Base-by-base conservation (phyloP, 2,329 filamentous ascomycete species). In the Hypoxylon sp. region DNA sequence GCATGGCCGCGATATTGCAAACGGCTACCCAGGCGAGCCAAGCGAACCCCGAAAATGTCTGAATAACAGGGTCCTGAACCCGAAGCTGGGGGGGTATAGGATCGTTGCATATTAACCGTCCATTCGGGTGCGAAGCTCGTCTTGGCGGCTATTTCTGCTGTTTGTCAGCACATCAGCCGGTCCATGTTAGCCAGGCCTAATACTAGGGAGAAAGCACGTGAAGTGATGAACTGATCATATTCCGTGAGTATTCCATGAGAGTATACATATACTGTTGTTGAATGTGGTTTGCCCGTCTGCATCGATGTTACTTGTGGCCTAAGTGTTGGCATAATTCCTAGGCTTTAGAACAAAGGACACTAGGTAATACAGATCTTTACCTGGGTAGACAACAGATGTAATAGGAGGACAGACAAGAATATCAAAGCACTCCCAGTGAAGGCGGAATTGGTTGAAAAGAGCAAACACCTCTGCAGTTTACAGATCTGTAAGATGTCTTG, bases 71-170 rank as follows among this genome's bases (percentile, higher is more conserved):
- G 38, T 42, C 38, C 27, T 33, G n/a, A 45, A 47, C 21, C 20
- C 10, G 35, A 4, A 51, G 47, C 58, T 64, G 45, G 58, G 61
- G n/a, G 46, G 52, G 58, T 41, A 54, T 58, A 55, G 24, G 31
- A 7, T 46, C 50, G 54, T 61, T 56, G 52, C 54, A 64, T 62
- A 64, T 64, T 64, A 62, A 8, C 61, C 61, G 49, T 62, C 58
- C 61, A 62, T 58, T 59, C 58, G 58, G 61, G 54, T 55, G 58
- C 55, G 52, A 27, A 51, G 24, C 17, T 59, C 46, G 58, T 57
- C 58, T 62, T 62, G 61, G 61, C 61, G 48, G 48, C 48, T 43
- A 43, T 48, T 41, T n/a, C 20, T 23, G 17, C 20, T 23, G 17
- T 11, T 47, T 37, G 53, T 55, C 57, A 63, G 54, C 57, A 46